Conservation (phyloP, 2,329 filamentous ascomycete genomes). For the Pyrenophora tritici-repentis region DNA sequence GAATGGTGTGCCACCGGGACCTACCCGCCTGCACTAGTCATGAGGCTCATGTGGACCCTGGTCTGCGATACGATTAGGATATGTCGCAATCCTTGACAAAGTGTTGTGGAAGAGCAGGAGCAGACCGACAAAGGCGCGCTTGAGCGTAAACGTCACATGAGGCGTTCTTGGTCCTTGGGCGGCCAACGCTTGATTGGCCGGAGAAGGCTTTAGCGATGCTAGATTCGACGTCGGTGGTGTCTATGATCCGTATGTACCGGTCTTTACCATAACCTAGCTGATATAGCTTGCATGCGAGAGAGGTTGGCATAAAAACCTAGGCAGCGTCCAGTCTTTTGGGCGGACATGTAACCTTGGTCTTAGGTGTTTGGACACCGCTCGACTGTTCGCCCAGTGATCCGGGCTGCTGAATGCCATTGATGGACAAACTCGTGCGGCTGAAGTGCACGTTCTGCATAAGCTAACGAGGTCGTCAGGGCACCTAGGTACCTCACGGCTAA, state of each 20-base stretch:
- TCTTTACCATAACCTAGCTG: no score
- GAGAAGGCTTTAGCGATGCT: neutral
- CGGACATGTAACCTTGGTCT: neutral
- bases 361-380: neutral
- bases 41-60: neutral
- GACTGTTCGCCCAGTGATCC: no score
- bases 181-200: constrained; percentile 2
- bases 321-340: neutral
- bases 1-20: constrained; percentile 2
- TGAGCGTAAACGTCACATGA: constrained; percentile 2
- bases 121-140: constrained; percentile 6
- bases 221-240: constrained; percentile 13
- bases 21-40: neutral
- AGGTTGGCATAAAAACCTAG: neutral
- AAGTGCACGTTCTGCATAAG: no score
- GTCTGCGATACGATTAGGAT: neutral
- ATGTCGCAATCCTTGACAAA: neutral
- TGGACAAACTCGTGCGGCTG: no score
- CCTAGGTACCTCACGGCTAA: neutral
- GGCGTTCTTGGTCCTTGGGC: neutral
- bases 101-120: neutral
- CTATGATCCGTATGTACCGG: constrained; percentile 4
- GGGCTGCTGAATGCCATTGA: no score
- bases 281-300: neutral
- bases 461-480: no score